Evolutionary conservation across 129 eudicot genomes (phyloP).

Genomic region (Flaveria sonorensis): DNA sequence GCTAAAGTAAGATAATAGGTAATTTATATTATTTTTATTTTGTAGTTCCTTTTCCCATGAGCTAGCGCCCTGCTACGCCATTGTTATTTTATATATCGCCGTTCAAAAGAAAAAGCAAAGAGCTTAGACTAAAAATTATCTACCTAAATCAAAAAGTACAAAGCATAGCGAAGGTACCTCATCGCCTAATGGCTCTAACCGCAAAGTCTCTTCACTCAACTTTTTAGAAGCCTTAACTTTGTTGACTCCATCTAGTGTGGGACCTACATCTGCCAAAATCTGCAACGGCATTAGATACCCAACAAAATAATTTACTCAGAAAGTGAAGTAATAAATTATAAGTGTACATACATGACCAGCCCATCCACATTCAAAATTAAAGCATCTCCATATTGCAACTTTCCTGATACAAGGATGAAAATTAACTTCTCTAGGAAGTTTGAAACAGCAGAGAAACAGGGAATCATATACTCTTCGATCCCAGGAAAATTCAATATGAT

Average conservation of each 20-base stretch:
- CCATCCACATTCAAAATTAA: conserved; percentile 71
- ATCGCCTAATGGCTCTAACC: conserved; percentile 59
- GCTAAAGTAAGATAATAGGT: too few relatives aligned
- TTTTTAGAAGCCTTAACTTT: conserved; percentile 34
- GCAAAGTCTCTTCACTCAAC: conserved; percentile 49
- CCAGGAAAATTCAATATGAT: background rate
- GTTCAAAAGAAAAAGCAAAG: background rate
- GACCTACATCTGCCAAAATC: conserved; percentile 56
- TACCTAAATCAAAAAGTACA: conserved; percentile 16
- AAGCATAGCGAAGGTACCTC: conserved; percentile 44
- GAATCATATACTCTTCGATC: conserved; percentile 5
- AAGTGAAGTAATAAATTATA: background rate
- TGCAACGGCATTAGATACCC: conserved; percentile 42
- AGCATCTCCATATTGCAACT: conserved; percentile 74
- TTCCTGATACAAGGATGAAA: conserved; percentile 39
- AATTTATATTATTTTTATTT: too few relatives aligned
- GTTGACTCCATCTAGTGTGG: conserved; percentile 30
- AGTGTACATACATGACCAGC: conserved; percentile 63
- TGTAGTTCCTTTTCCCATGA: too few relatives aligned
- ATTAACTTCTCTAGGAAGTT: background rate
- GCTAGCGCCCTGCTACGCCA: too few relatives aligned
- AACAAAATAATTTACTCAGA: conserved; percentile 17
- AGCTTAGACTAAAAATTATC: conserved; percentile 23
- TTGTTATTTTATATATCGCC: too few relatives aligned
- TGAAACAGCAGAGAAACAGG: background rate